Base-by-base conservation (phyloP, 306 rosid genomes). In the Hippophae tibetana region DNA sequence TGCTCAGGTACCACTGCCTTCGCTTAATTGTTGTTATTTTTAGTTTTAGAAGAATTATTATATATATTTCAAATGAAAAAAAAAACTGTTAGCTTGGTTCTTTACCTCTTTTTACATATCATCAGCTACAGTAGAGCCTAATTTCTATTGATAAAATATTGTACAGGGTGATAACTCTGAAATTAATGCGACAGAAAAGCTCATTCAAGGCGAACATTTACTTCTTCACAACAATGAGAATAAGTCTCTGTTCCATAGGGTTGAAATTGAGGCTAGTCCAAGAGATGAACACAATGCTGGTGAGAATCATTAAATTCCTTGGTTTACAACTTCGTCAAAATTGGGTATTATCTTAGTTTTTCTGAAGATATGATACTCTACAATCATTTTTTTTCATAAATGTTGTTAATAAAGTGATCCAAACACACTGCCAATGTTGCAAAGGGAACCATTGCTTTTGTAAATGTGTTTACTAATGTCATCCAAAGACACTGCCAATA, bases 131-230 rank as follows among this genome's bases (percentile, higher is more conserved):
- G 4, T 31, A 31, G 5, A 2, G 5, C 38, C 38, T 31, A 31
- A 4, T 31, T 31, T 31, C 38, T 31, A 31, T 31, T 31, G 38
- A 31, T 31, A 31, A 31, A 31, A 31, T 58, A 12, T 13, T 47
- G 57, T 53, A 51, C 52, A 84, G 94, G 79, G 41, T 63, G 78
- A 72, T 65, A 50, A 63, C 57, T 61, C 43, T 51, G 85, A 73
- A 63, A 55, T 58, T 26, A 3, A 48, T 69, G 43, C 9, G 9
- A 65, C 43, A 64, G 62, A 67, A 47, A 72, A 59, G 63, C 63
- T 73, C 47, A 48, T n/a, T 65, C 63, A 61, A 14, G 76, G 62
- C 10, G 80, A 60, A 65, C 64, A 53, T 59, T 52, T 52, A 56
- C 49, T 7, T 49, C 55, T 6, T 50, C 59, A 27, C 57, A 52